Evolutionary conservation across 2,329 filamentous ascomycete genomes (phyloP), one percentile per base, ranked within the genome.

Genomic region (Coniochaeta hoffmannii): DNA sequence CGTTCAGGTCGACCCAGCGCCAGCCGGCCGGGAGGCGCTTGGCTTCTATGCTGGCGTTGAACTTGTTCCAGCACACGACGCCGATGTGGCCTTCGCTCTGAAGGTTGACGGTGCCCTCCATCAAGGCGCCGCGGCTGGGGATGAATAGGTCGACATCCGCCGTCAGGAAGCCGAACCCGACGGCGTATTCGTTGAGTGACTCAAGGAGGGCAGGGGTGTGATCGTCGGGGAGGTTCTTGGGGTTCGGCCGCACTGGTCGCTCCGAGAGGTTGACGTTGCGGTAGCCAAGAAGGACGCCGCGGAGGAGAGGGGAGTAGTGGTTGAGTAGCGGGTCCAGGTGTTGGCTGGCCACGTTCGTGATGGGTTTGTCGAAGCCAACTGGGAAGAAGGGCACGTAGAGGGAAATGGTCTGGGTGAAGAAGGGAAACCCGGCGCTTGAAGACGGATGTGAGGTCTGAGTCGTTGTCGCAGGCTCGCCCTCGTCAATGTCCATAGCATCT

Each of bases 41-140:
- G 22, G 86, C 79, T 64, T 93, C 88, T 57, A 99, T 89, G 44
- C 87, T 90, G 1, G 93, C 89, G 62, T 94, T 96, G 78, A 97
- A 97, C 61, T 90, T 83, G 69, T 93, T 93, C 73, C 90, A 92
- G 69, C 90, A 94, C 11, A 95, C 84, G 2, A 97, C 81, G 19
- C 93, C 92, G 7, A 99, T 79, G 66, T 97, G 90, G 7, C 90
- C 90, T 63, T 94, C 89, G 50, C 88, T 93, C 67, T 96, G 90
- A 30, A 97, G 77, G 64, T 93, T 94, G 55, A 97, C 81, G 62
- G 80, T 86, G 11, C 90, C 94, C 61, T 92, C 86, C 66, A 97
- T 80, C 71, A 81, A 84, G 9, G 85, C 83, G 34, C 89, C 89
- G 49, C 82, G 81, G 54, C 79, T 76, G 0, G 94, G 93, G 31